Evolutionary conservation across 75 land plant species (phyloP), one percentile per base, ranked within the genome.

Genomic region (Pinus taeda): DNA sequence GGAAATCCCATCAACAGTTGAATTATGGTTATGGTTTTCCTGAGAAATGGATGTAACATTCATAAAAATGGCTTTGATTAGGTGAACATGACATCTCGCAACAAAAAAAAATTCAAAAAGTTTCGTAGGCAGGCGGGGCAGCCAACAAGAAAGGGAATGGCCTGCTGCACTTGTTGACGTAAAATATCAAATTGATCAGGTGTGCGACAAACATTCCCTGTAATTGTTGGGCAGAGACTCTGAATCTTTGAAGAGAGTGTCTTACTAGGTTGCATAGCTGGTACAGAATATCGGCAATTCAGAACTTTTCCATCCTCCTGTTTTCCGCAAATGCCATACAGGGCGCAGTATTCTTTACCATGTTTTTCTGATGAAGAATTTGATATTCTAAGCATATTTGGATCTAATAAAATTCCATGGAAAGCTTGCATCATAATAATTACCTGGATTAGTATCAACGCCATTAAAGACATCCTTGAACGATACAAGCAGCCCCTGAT

Each of bases 91-190:
- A 65, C 42, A 96, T 87, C 75, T 96, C 98, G 85, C 98, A 26
- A 26, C 26, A 26, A 96, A 75, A 91, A 93, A 29, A 96, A 75
- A 80, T 96, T 93, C 59, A 96, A 65, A 57, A 96, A 96, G 71
- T 96, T 96, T 45, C 98, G 89, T 76, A 96, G 80, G 83, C 98
- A 96, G 53, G 98, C 98, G 37, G 98, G 98, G 76, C 98, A 96
- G 18, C 98, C 96, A 20, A 92, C 93, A 76, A 96, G 91, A 57
- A 96, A 92, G 42, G 98, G 96, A 84, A 96, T 80, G 37, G 94
- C 98, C 87, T 96, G 94, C 76, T 93, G 96, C 37, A 96, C 98
- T 86, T 93, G 96, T 29, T 75, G 37, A 18, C 89, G 89, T 61
- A 96, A 81, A 21, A 83, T 84, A 24, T 87, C 89, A 80, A 96